Evolutionary conservation across 2,329 filamentous ascomycete genomes (phyloP).

Genomic region (Atkinsonella hypoxylon): DNA sequence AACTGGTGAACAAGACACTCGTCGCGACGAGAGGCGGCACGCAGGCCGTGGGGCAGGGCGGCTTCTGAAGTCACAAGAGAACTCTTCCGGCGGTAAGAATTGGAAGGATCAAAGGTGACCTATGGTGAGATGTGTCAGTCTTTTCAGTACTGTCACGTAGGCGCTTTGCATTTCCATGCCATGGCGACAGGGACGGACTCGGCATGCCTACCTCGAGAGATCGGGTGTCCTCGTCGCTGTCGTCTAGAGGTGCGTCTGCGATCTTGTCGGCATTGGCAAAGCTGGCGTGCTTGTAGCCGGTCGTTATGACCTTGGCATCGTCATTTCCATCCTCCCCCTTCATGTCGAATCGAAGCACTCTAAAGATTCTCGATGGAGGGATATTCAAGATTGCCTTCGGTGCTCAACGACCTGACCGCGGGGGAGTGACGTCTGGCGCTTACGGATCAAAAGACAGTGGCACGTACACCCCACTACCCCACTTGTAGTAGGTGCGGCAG

Average conservation of each 20-base stretch:
- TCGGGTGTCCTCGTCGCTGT: slow-evolving; percentile 34
- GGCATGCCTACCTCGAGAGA: slow-evolving; percentile 35
- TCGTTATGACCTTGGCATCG: slow-evolving; percentile 9
- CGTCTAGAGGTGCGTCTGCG: slow-evolving; percentile 9
- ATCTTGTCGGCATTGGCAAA: slow-evolving; percentile 11
- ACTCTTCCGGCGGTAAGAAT: slow-evolving; percentile 52
- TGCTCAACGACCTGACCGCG: not conserved
- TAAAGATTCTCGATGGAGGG: not conserved
- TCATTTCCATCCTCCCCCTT: slow-evolving; percentile 10
- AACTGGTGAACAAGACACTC: slow-evolving; percentile 56
- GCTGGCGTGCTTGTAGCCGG: slow-evolving; percentile 12
- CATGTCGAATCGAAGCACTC: not conserved
- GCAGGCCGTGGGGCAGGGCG: slow-evolving; percentile 19
- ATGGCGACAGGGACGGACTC: not conserved
- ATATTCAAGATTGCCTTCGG: not conserved
- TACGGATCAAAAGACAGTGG: no score
- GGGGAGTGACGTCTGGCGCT: not conserved
- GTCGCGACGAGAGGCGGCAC: slow-evolving; percentile 23
- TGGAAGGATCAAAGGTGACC: slow-evolving; percentile 52
- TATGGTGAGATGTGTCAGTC: slow-evolving; percentile 13
- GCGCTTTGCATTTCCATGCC: not conserved
- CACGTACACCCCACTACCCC: no score
- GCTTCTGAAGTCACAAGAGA: slow-evolving; percentile 45
- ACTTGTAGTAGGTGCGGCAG: no score
- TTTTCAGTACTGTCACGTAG: not conserved